Conservation (phyloP, 1,284 basidiomycete species). For the Boletellus deceptivus region DNA sequence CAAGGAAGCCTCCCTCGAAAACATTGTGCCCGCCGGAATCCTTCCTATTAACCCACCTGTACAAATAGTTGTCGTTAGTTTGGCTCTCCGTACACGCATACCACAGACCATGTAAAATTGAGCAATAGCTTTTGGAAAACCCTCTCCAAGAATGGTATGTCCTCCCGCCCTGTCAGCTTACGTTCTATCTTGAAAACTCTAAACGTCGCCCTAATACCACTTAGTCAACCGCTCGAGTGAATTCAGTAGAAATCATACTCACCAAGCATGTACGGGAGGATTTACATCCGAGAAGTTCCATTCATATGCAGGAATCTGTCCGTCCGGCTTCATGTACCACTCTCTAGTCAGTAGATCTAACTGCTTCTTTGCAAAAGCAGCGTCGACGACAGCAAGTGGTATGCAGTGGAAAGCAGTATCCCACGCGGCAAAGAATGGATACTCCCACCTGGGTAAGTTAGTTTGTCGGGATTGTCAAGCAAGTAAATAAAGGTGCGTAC, state of each 20-base stretch:
- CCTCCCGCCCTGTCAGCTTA: constrained; percentile 89
- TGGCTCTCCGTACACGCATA: not conserved
- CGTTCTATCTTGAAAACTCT: constrained; percentile 98
- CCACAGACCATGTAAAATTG: constrained; percentile 89
- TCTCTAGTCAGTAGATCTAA: constrained; percentile 94
- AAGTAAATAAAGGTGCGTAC: constrained; percentile 37
- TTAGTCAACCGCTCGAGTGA: not conserved
- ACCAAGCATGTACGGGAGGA: constrained; percentile 97
- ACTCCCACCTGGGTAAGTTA: constrained; percentile 76
- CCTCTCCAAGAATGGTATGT: constrained; percentile 90
- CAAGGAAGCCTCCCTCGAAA: constrained; percentile 97
- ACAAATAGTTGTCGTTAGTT: constrained; percentile 4
- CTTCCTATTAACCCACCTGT: constrained; percentile 97
- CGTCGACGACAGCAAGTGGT: constrained; percentile 93
- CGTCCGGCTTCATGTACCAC: constrained; percentile 99
- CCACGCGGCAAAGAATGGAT: constrained; percentile 94
- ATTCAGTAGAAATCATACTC: constrained; percentile 6
- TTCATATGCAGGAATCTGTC: constrained; percentile 97
- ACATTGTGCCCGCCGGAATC: constrained; percentile 93
- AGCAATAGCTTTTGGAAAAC: constrained; percentile 97
- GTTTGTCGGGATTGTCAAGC: not conserved
- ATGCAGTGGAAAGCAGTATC: constrained; percentile 99
- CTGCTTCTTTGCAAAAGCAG: constrained; percentile 96
- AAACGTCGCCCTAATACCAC: constrained; percentile 76
- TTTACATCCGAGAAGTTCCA: constrained; percentile 99